These are phyloP conservation scores for Bacterosira constricta DNA, from an alignment of 108 stramenopile genomes.

Conservation along the genomic window DNA sequence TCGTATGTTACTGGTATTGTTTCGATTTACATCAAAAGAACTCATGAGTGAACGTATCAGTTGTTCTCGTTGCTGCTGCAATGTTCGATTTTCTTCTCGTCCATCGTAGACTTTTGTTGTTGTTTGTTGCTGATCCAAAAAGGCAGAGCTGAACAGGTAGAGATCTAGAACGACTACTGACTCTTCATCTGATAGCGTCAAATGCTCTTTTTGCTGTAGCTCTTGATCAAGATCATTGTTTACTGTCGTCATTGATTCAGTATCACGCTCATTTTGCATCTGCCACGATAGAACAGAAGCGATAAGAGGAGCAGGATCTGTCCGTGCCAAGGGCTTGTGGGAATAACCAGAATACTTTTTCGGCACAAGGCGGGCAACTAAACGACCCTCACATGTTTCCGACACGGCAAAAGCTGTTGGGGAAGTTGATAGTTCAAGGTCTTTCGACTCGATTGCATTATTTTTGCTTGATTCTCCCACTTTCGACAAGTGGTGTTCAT, in stretches of 20 bases:
- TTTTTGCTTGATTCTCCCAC: neutral
- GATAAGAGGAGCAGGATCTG: constrained; percentile 21
- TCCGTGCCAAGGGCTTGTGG: constrained; percentile 11
- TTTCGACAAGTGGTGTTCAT: neutral
- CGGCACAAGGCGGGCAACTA: constrained; percentile 39
- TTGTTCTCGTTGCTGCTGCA: constrained; percentile 4
- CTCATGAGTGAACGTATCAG: constrained; percentile 13
- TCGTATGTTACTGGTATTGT: neutral
- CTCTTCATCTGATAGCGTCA: neutral
- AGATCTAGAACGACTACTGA: constrained; percentile 23
- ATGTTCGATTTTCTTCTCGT: too few species aligned
- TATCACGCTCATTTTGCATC: neutral
- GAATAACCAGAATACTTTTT: constrained; percentile 14
- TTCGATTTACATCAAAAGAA: constrained; percentile 11
- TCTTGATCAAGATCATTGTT: neutral
- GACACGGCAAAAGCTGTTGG: neutral
- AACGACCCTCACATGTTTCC: constrained; percentile 17
- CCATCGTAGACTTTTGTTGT: too few species aligned
- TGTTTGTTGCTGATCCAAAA: neutral
- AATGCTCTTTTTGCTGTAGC: neutral
- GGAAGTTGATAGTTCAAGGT: neutral
- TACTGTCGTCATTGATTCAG: too few species aligned
- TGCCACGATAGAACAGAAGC: neutral
- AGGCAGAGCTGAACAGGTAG: constrained; percentile 16
- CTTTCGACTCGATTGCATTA: neutral